Evolutionary conservation across 2,329 filamentous ascomycete species (phyloP).

Genomic region (Huntiella moniliformis): DNA sequence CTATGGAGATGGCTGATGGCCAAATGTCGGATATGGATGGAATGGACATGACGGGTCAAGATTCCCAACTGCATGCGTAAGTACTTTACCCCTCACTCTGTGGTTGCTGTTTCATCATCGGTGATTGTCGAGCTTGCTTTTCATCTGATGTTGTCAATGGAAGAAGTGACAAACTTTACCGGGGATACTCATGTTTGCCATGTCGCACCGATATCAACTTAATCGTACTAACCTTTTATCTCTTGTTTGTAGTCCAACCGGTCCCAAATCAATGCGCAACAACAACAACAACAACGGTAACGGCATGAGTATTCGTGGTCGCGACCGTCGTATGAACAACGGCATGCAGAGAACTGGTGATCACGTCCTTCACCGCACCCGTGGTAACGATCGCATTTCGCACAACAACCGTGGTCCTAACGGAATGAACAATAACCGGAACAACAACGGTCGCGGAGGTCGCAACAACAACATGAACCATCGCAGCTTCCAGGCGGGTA

Average conservation of each 20-base stretch:
- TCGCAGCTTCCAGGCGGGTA: constrained; percentile 31
- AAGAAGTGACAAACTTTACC: too few species aligned
- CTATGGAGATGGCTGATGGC: background rate
- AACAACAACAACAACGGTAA: constrained; percentile 25
- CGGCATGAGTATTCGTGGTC: constrained; percentile 27
- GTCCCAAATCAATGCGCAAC: constrained; percentile 86
- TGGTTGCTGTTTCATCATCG: too few species aligned
- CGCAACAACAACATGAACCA: constrained; percentile 26
- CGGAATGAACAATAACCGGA: constrained; percentile 15
- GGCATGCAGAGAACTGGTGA: constrained; percentile 64
- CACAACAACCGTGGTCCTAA: constrained; percentile 29
- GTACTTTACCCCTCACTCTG: constrained; percentile 18
- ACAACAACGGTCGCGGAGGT: constrained; percentile 8
- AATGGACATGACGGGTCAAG: constrained; percentile 10
- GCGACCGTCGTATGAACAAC: constrained; percentile 57
- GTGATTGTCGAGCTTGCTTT: too few species aligned
- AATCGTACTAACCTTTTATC: constrained; percentile 2
- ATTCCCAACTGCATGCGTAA: constrained; percentile 38
- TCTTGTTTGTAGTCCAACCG: constrained; percentile 51
- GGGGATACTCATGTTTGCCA: too few species aligned
- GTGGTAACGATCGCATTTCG: constrained; percentile 68
- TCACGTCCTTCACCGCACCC: constrained; percentile 61
- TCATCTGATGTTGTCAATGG: too few species aligned
- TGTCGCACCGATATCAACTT: too few species aligned
- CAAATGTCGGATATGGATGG: constrained; percentile 6